These are phyloP conservation scores for Sordariomycetes sp. DNA, from an alignment of 2,329 filamentous ascomycete genomes.

Conservation along the genomic window DNA sequence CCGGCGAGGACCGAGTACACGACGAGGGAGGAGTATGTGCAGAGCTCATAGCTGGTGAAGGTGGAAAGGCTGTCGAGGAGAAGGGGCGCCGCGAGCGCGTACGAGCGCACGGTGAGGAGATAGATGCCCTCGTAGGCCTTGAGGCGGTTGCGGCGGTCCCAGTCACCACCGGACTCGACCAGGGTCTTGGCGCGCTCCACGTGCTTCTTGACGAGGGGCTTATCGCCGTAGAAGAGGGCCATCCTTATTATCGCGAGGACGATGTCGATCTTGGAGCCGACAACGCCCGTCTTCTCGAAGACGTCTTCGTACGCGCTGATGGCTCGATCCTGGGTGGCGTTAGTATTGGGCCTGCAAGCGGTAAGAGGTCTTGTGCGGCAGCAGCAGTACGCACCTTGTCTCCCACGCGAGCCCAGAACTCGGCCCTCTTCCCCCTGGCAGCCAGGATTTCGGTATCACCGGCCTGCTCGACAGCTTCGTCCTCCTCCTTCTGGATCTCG, in stretches of 20 bases:
- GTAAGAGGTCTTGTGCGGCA: not conserved
- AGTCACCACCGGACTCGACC: conserved; percentile 92
- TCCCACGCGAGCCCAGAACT: conserved; percentile 90
- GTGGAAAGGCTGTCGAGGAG: conserved; percentile 95
- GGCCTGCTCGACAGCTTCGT: conserved; percentile 90
- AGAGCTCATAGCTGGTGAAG: conserved; percentile 97
- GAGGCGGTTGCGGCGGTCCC: conserved; percentile 94
- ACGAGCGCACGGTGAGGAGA: conserved; percentile 82
- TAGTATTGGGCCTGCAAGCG: not conserved
- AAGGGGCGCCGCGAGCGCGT: conserved; percentile 80
- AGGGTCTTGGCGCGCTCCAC: conserved; percentile 81
- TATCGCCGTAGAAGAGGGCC: conserved; percentile 92
- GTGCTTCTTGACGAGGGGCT: conserved; percentile 83
- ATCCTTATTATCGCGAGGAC: conserved; percentile 94
- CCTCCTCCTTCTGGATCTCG: conserved; percentile 72
- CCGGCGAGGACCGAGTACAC: conserved; percentile 93
- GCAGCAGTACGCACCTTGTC: conserved; percentile 63
- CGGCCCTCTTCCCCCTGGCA: conserved; percentile 85
- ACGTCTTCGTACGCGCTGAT: conserved; percentile 86
- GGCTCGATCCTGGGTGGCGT: conserved; percentile 67
- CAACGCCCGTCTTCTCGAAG: conserved; percentile 92
- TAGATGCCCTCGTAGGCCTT: conserved; percentile 98
- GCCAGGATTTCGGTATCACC: conserved; percentile 93
- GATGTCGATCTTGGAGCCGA: conserved; percentile 95
- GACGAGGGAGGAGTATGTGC: conserved; percentile 89